Evolutionary conservation across 2,329 filamentous ascomycete genomes (phyloP), one percentile per base, ranked within the genome.

Genomic region (Anthostomella pinea): DNA sequence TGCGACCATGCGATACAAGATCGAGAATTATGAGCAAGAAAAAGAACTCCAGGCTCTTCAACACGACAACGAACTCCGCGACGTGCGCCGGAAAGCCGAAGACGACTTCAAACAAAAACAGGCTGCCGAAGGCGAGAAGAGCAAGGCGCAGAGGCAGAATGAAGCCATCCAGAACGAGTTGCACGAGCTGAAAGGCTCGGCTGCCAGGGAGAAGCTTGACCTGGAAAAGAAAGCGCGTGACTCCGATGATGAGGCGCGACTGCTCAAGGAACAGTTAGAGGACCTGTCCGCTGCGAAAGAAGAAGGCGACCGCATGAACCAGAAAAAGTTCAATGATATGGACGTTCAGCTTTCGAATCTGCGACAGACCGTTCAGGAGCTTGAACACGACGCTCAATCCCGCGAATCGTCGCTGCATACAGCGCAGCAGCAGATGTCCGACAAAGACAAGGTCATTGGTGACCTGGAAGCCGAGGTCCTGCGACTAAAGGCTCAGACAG

Each of bases 1-100:
- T 26, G 93, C 90, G 44, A 87, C 88, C 0, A 69, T 96, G 33
- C 83, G 83, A 44, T 98, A 96, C 66, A 87, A 91, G 40, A 74
- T 95, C 48, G 86, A 89, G 54, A 91, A 86, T 13, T 69, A 87
- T 35, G 90, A 91, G 53, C 87, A 95, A 51, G 91, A 97, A 56
- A 83, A 86, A 51, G 88, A 95, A 39, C 77, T 96, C 53, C 71
- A 81, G 30, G 74, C 80, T 8, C 72, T 95, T 11, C 82, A 87
- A 44, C 85, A 93, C 51, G 84, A 88, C 48, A 85, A 87, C 52
- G 91, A 95, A 54, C 63, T 95, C 15, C 81, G 91, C 44, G 88
- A 95, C 38, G 74, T 83, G 2, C 82, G 87, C 48, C 74, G 82
- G 30, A 85, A 84, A 45, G 85, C 87, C n/a, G 89, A 96, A 53